A percentile compares a stretch with the other conserved stretches of the same genome.
Evolutionary conservation across 164 flowering plant genomes (phyloP).

Genomic region (Saururus chinensis): DNA sequence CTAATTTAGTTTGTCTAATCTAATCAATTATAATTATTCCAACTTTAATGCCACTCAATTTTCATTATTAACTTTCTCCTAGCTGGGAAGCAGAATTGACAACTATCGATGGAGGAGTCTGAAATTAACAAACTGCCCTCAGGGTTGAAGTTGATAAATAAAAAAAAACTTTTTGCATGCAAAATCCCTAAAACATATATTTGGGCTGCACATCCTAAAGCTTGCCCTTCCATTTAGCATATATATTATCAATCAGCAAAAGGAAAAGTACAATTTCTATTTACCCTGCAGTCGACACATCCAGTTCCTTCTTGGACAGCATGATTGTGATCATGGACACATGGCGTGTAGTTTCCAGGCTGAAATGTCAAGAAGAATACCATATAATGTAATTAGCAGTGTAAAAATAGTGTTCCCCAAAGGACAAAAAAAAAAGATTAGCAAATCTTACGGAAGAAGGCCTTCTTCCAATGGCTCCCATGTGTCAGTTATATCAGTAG

Average conservation of each 20-base stretch:
- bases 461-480: slow-evolving; percentile 79
- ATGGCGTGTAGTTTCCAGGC: slow-evolving; percentile 57
- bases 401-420: neutral
- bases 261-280: neutral
- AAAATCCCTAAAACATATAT: too few species aligned
- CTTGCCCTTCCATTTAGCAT: neutral
- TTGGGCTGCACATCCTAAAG: neutral
- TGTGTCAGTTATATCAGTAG: slow-evolving; percentile 52
- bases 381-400: neutral
- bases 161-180: too few species aligned
- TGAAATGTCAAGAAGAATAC: slow-evolving; percentile 9
- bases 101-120: too few species aligned
- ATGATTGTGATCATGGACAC: slow-evolving; percentile 59
- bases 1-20: too few species aligned
- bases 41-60: too few species aligned
- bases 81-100: too few species aligned
- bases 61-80: too few species aligned
- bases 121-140: too few species aligned
- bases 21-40: too few species aligned
- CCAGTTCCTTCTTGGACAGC: slow-evolving; percentile 46
- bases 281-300: slow-evolving; percentile 45
- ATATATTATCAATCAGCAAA: neutral
- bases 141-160: too few species aligned
- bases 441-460: slow-evolving; percentile 48
- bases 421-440: neutral